These are phyloP conservation scores for Cystobasidiopsis lactophilus DNA, from an alignment of 768 basidiomycete genomes.

Conservation along the genomic window DNA sequence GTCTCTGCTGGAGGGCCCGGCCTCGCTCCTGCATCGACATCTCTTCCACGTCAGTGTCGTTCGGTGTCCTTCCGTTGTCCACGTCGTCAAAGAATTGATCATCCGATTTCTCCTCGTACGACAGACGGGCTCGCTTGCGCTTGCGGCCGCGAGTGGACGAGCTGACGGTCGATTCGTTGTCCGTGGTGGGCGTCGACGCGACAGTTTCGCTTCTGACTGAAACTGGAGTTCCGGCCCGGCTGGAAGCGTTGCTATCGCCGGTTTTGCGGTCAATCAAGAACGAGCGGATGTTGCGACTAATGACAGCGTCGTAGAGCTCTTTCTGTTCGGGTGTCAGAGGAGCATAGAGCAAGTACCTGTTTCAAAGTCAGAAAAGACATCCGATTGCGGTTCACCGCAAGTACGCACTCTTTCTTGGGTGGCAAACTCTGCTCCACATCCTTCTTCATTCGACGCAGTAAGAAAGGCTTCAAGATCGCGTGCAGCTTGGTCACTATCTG, in stretches of 20 bases:
- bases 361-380: constrained; percentile 36
- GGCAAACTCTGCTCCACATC: constrained; percentile 81
- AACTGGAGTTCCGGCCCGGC: neutral
- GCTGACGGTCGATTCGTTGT: no score
- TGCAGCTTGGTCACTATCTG: constrained; percentile 16
- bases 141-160: no score
- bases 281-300: constrained; percentile 43
- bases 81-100: constrained; percentile 23
- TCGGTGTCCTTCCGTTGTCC: constrained; percentile 1
- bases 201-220: no score
- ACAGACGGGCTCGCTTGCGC: neutral
- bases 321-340: constrained; percentile 62
- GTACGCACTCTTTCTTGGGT: constrained; percentile 29
- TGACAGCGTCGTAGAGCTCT: constrained; percentile 60
- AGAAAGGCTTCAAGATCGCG: constrained; percentile 81
- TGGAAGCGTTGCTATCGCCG: neutral
- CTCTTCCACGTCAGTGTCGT: neutral
- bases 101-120: constrained; percentile 7
- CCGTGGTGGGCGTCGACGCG: no score
- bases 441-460: constrained; percentile 68
- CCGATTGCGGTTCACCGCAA: neutral
- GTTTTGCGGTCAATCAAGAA: constrained; percentile 31
- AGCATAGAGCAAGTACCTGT: constrained; percentile 61
- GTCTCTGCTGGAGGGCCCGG: constrained; percentile 33
- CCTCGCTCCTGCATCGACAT: constrained; percentile 15